Conservation (phyloP, 768 basidiomycete species). For the Pisolithus marmoratus region DNA sequence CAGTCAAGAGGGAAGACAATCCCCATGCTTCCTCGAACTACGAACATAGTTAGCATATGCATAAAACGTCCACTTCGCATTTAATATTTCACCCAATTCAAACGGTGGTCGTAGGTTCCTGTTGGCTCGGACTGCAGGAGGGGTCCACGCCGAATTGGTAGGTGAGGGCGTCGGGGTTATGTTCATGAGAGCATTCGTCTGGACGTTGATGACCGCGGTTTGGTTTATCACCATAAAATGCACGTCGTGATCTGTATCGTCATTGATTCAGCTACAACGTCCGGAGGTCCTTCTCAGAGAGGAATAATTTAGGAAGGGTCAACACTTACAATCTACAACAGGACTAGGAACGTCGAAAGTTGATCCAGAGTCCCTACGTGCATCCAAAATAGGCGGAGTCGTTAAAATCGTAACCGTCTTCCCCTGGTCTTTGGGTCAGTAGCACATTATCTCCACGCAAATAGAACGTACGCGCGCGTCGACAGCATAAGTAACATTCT, state of each 20-base stretch:
- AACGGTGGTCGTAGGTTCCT: neutral
- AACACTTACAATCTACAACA: neutral
- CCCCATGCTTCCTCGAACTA: too few species aligned
- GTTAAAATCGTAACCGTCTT: too few species aligned
- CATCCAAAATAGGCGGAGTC: too few species aligned
- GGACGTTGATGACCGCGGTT: neutral
- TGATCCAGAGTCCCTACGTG: too few species aligned
- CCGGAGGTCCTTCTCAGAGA: neutral
- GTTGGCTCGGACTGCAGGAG: neutral
- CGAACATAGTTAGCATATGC: neutral
- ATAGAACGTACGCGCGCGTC: too few species aligned
- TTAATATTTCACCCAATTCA: neutral
- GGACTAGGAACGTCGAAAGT: too few species aligned
- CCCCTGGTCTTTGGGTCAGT: too few species aligned
- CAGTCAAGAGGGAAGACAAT: too few species aligned
- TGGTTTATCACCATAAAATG: neutral
- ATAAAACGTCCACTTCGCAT: too few species aligned
- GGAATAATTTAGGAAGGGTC: too few species aligned
- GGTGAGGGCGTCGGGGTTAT: neutral
- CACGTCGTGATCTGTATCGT: neutral
- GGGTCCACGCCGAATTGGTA: neutral
- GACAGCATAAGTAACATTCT: too few species aligned
- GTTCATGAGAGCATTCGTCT: neutral
- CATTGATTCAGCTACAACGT: neutral
- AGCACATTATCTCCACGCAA: too few species aligned